Base-by-base conservation (phyloP, 2,329 filamentous ascomycete genomes). In the Chrysoporthe puriensis region DNA sequence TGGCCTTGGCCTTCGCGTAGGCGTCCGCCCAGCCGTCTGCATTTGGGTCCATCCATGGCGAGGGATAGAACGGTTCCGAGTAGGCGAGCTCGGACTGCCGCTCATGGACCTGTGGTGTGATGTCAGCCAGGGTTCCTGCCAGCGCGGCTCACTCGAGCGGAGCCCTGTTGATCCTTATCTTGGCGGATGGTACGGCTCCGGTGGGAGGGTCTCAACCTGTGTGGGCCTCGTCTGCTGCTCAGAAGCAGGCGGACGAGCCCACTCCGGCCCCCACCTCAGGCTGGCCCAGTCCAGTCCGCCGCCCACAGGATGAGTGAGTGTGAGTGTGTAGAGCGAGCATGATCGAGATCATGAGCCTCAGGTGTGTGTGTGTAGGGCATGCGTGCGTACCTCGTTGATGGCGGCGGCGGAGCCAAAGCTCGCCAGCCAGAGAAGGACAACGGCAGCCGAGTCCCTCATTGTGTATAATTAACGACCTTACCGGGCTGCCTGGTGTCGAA, bases 1-100 rank as follows among this genome's bases (percentile, higher is more conserved):
- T 95, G 2, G 84, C 87, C 72, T 87, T 88, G 1, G 94, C 94
- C 77, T 91, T 90, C 26, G 80, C 81, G 73, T 97, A 94, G 50
- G 93, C 93, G 7, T 88, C 86, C 64, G 86, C 84, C 94, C 94
- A 97, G 70, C 85, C 86, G 57, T 86, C 81, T 13, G 91, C 91
- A 6, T 86, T 77, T 21, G 92, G 90, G 70, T 91, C 87, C 80
- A 91, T 90, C 93, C 94, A 97, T 81, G 94, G 94, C 40, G 92
- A 94, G 0, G 94, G 94, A 75, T 97, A 97, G 75, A 86, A 86
- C 2, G 93, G 91, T 14, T 79, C 79, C 3, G 84, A 86, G 42
- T 73, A 71, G 4, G 81, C 79, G 16, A 81, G 76, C 14, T 43
- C 64, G 62, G 70, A 71, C 70, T 72, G 72, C 34, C 68, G 50